phyloP scores from a whole-genome alignment of 2,329 filamentous ascomycete species.

The Pestalotiopsis fici region DNA sequence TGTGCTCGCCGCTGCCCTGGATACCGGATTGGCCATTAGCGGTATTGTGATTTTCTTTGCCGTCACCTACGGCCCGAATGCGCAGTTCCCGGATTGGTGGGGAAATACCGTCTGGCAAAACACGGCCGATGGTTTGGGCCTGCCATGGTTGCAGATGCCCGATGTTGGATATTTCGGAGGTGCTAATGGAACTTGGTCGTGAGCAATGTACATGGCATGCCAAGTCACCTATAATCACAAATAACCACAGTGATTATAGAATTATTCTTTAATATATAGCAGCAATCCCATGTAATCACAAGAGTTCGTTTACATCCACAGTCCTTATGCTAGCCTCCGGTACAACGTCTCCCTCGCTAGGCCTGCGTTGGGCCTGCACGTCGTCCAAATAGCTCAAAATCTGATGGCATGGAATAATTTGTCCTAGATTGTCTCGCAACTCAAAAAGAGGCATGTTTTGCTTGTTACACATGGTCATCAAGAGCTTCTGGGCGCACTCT shows the following conservation, averaged over 20 bases:
- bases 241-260: too few relatives aligned
- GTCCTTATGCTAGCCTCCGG: too few relatives aligned
- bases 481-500: not conserved
- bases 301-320: too few relatives aligned
- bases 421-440: not conserved
- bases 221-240: too few relatives aligned
- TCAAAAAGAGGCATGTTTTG: not conserved
- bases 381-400: not conserved
- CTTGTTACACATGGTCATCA: not conserved
- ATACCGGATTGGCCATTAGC: conserved; percentile 31
- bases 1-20: conserved; percentile 32
- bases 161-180: conserved; percentile 32
- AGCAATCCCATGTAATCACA: too few relatives aligned
- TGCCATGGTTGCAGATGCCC: conserved; percentile 31
- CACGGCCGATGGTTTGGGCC: conserved; percentile 31
- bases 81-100: conserved; percentile 35
- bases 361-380: too few relatives aligned
- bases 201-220: too few relatives aligned
- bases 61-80: conserved; percentile 31
- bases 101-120: conserved; percentile 40
- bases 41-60: conserved; percentile 37
- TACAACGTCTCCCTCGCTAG: too few relatives aligned
- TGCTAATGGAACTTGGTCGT: conserved; percentile 31
- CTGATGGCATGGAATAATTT: not conserved
- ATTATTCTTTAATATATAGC: too few relatives aligned